Base-by-base conservation (phyloP, 306 rosid species). In the Vigna reflexopilosa region DNA sequence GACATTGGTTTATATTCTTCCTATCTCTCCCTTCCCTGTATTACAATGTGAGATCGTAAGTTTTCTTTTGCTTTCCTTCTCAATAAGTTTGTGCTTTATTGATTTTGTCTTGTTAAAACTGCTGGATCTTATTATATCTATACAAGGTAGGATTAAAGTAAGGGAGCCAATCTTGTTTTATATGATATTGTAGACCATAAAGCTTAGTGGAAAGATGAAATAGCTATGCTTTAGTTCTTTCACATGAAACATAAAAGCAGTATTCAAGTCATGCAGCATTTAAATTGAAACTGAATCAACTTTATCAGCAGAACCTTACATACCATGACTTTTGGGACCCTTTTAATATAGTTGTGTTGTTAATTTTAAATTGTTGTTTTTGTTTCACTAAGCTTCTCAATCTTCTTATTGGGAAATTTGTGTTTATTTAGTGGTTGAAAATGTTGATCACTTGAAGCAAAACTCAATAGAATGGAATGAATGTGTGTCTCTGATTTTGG, bases 1-100 rank as follows among this genome's bases (percentile, higher is more conserved):
- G 90, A 67, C 90, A 87, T 80, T 94, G 97, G 98, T 45, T 87
- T 63, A 84, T 89, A 91, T 86, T 86, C 71, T 17, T 94, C 28
- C 0, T 89, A 77, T 83, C 91, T 76, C 86, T 88, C 30, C 98
- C 97, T 12, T 86, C 86, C 85, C 85, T 92, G n/a, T 90, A 84
- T 78, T 94, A 92, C 80, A 87, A 94, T 30, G 87, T 82, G 68
- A 80, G 48, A 81, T 76, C 76, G 98, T 94, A 86, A 90, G 98
- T 87, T 51, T 79, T 77, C 80, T 70, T 56, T 36, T 64, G 5
- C 68, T 30, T 71, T 74, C 77, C 70, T 69, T 49, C 50, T 74
- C 34, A 42, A 28, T 8, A 26, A 11, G 20, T 11, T 40, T 69
- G 10, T 57, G 58, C 73, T 55, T 30, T 38, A 63, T 49, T 48